phyloP scores from a whole-genome alignment of 148 eudicot species.

The Vaccinium corymbosum region DNA sequence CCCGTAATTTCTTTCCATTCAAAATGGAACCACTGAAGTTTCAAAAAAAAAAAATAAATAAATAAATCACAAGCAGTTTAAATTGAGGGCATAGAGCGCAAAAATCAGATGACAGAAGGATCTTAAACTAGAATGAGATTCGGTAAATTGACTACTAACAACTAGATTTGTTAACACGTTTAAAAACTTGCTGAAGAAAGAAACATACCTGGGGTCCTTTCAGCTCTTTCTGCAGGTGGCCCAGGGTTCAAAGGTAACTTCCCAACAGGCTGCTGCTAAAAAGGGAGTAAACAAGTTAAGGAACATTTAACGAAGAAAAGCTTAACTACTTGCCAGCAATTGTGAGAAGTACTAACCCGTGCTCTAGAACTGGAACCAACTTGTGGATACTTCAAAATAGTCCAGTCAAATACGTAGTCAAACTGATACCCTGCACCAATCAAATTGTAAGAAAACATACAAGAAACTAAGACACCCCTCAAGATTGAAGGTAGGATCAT shows the following conservation, averaged over 20 bases:
- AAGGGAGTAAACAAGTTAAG: slow-evolving; percentile 7
- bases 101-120: not conserved
- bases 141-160: not conserved
- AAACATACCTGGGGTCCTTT: slow-evolving; percentile 63
- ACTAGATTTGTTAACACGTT: not conserved
- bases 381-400: slow-evolving; percentile 90
- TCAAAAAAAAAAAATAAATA: not conserved
- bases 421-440: slow-evolving; percentile 79
- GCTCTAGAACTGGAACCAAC: slow-evolving; percentile 80
- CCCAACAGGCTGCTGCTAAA: slow-evolving; percentile 48
- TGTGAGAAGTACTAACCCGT: slow-evolving; percentile 46
- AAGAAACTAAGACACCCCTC: not conserved
- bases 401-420: slow-evolving; percentile 99
- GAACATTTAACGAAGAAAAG: slow-evolving; percentile 6
- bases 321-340: not conserved
- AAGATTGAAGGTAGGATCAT: not conserved
- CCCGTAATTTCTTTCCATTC: not conserved
- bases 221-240: slow-evolving; percentile 70
- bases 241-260: slow-evolving; percentile 66
- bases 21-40: not conserved
- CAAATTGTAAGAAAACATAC: not conserved
- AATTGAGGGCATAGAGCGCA: not conserved
- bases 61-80: not conserved
- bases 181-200: not conserved
- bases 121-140: not conserved